Evolutionary conservation across 805 yeast species (phyloP).

Genomic region (Schwanniomyces yamadae): DNA sequence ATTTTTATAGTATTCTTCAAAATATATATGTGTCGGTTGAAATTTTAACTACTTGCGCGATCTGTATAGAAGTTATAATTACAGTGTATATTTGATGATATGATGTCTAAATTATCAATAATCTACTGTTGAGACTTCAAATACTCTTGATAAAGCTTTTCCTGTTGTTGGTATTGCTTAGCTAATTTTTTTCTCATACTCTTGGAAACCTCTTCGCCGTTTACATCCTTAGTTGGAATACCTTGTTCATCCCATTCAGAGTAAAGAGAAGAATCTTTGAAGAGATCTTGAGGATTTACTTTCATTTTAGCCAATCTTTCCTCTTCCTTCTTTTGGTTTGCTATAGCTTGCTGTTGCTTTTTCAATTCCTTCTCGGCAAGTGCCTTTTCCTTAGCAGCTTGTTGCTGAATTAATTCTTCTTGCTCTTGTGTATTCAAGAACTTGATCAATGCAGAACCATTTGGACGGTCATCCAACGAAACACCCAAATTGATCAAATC

Average conservation of each 20-base stretch:
- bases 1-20: too few relatives aligned
- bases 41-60: too few relatives aligned
- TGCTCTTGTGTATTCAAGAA: conserved; percentile 71
- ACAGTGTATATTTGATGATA: too few relatives aligned
- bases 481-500: conserved; percentile 76
- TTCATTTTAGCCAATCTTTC: conserved; percentile 68
- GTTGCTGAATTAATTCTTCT: conserved; percentile 58
- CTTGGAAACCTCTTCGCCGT: conserved; percentile 83
- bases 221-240: conserved; percentile 69
- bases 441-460: conserved; percentile 80
- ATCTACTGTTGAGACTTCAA: conserved; percentile 17
- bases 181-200: conserved; percentile 79
- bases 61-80: too few relatives aligned
- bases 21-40: too few relatives aligned
- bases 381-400: conserved; percentile 58
- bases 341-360: conserved; percentile 49
- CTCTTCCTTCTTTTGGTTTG: conserved; percentile 59
- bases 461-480: conserved; percentile 83
- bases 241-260: conserved; percentile 85
- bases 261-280: conserved; percentile 54
- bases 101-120: background rate
- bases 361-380: conserved; percentile 59
- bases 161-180: conserved; percentile 78
- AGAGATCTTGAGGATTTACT: conserved; percentile 69
- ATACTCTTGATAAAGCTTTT: conserved; percentile 75